Evolutionary conservation across 2,329 filamentous ascomycete species (phyloP).

Genomic region (Fusarium equiseti): DNA sequence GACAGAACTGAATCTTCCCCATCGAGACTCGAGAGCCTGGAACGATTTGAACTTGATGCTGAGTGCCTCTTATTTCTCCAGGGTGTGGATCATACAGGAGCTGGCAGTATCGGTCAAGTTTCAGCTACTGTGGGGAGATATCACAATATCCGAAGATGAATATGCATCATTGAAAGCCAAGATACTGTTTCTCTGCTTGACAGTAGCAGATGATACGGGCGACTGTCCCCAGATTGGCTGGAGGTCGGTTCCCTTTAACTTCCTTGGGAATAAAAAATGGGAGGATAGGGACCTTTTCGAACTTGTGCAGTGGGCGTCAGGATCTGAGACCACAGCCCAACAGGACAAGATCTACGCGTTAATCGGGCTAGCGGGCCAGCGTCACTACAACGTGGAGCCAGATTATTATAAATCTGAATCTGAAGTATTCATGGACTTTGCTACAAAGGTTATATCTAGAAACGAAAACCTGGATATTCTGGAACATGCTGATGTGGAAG

Average conservation of each 20-base stretch:
- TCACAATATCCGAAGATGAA: background rate
- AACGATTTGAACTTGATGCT: background rate
- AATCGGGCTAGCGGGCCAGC: rapidly evolving
- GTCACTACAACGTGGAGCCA: rapidly evolving
- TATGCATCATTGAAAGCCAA: rapidly evolving
- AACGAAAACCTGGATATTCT: background rate
- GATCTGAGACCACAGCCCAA: rapidly evolving
- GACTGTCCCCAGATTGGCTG: too few relatives aligned
- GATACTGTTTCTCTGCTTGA: rapidly evolving
- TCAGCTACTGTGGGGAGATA: background rate
- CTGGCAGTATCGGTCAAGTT: rapidly evolving
- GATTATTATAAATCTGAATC: background rate
- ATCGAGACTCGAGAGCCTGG: rapidly evolving
- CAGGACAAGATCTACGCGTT: background rate
- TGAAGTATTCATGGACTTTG: background rate
- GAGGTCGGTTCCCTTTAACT: too few relatives aligned
- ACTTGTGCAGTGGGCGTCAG: background rate
- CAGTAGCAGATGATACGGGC: rapidly evolving
- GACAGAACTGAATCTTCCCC: background rate
- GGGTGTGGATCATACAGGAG: background rate
- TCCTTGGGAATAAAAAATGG: too few relatives aligned
- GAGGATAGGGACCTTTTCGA: rapidly evolving
- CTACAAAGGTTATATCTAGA: background rate
- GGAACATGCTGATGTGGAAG: rapidly evolving
- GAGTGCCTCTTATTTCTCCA: background rate